phyloP scores from a whole-genome alignment of 441 rosid genomes.

The Corymbia citriodora region DNA sequence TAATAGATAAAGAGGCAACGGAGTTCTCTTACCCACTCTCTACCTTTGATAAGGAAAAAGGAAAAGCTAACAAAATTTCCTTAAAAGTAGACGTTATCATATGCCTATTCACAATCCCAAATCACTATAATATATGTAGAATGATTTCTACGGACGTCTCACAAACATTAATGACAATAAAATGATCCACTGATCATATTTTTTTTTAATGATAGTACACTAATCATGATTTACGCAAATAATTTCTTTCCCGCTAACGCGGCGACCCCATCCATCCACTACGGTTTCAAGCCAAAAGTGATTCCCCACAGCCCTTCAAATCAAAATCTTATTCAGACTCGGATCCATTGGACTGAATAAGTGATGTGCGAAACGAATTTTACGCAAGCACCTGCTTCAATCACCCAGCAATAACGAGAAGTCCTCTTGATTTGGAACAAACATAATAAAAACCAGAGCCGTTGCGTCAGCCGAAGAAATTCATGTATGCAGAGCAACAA shows the following conservation, averaged over 20 bases:
- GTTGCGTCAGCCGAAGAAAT: neutral
- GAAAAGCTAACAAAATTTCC: neutral
- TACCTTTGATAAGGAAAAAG: neutral
- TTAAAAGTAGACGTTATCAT: accelerated
- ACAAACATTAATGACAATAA: neutral
- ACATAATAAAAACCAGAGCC: neutral
- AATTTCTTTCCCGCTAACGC: too few species aligned
- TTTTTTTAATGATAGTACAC: neutral
- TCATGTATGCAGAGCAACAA: neutral
- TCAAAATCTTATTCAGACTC: too few species aligned
- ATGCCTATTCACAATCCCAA: neutral
- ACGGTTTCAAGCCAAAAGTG: too few species aligned
- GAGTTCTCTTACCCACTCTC: neutral
- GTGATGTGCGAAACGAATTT: neutral
- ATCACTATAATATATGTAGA: neutral
- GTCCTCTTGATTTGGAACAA: neutral
- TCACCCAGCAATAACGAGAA: neutral
- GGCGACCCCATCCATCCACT: too few species aligned
- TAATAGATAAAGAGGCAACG: too few species aligned
- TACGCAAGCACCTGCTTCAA: neutral
- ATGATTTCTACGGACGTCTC: neutral
- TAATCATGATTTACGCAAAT: neutral
- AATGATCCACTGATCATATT: neutral
- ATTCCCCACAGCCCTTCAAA: too few species aligned
- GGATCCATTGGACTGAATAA: neutral